Conservation (phyloP, 352 stramenopile species). For the Globisporangium radiosum region DNA sequence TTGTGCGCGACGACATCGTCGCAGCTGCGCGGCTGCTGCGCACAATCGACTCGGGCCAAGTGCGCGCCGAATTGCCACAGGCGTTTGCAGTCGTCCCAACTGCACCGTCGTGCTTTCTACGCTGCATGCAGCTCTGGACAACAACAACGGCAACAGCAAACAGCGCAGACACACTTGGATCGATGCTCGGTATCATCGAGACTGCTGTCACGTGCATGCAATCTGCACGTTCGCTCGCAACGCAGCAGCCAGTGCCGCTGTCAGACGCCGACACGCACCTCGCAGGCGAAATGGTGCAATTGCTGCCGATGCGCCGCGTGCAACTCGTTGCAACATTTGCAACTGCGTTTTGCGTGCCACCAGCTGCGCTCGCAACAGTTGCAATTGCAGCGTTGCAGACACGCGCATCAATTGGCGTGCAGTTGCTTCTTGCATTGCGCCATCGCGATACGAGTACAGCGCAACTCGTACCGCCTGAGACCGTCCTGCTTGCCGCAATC, state of each 20-base stretch:
- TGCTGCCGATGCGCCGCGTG: slow-evolving; percentile 24
- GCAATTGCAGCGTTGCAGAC: slow-evolving; percentile 21
- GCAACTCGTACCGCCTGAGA: slow-evolving; percentile 29
- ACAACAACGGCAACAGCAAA: not conserved
- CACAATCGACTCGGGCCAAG: slow-evolving; percentile 24
- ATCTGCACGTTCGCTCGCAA: too few species aligned
- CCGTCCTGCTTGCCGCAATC: slow-evolving; percentile 33
- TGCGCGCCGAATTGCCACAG: slow-evolving; percentile 23
- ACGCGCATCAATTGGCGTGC: slow-evolving; percentile 27
- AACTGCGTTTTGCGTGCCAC: slow-evolving; percentile 30
- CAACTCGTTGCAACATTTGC: slow-evolving; percentile 36
- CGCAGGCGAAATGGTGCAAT: slow-evolving; percentile 35
- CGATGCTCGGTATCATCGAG: slow-evolving; percentile 9
- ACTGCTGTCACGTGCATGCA: slow-evolving; percentile 18
- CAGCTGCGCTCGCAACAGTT: slow-evolving; percentile 21
- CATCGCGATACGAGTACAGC: slow-evolving; percentile 13
- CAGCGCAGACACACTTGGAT: not conserved
- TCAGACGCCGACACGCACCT: slow-evolving; percentile 26
- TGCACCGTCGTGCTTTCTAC: slow-evolving; percentile 33
- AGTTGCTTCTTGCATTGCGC: slow-evolving; percentile 37
- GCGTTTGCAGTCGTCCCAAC: slow-evolving; percentile 23
- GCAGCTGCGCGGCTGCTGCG: slow-evolving; percentile 28
- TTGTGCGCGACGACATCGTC: slow-evolving; percentile 18
- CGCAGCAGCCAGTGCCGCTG: slow-evolving; percentile 14
- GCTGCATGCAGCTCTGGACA: slow-evolving; percentile 25